These are phyloP conservation scores for Populus alba DNA, from an alignment of 345 rosid genomes.

Conservation along the genomic window DNA sequence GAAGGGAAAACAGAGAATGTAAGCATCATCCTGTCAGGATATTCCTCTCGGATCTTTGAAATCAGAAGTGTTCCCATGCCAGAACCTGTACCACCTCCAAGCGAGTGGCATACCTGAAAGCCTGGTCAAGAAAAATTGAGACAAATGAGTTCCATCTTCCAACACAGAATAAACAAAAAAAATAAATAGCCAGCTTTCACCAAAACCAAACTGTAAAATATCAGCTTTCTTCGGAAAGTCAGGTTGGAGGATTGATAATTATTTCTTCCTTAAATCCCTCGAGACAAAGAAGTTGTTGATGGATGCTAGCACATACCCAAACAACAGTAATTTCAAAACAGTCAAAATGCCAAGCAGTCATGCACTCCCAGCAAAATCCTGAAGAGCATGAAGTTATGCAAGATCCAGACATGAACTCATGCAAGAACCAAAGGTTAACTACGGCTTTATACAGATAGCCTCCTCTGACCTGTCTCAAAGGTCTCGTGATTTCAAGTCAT, in stretches of 20 bases:
- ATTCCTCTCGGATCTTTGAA: conserved; percentile 94
- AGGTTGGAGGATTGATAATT: neutral
- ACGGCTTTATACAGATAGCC: neutral
- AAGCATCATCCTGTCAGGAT: conserved; percentile 97
- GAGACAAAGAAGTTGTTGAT: neutral
- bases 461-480: no score
- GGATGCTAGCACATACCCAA: neutral
- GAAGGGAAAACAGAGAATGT: conserved; percentile 98
- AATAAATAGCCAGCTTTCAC: neutral
- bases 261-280: neutral
- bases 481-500: neutral
- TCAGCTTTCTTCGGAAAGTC: neutral
- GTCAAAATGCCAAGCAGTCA: neutral
- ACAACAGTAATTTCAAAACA: neutral
- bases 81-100: conserved; percentile 97
- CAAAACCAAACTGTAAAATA: neutral
- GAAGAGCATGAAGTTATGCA: neutral
- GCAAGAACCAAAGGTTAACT: neutral
- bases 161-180: neutral
- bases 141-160: conserved; percentile 16
- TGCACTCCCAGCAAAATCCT: neutral
- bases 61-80: conserved; percentile 96
- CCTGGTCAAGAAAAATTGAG: conserved; percentile 42
- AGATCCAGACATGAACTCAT: neutral
- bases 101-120: conserved; percentile 94